phyloP scores from a whole-genome alignment of 306 rosid species.

The Quillaja saponaria region DNA sequence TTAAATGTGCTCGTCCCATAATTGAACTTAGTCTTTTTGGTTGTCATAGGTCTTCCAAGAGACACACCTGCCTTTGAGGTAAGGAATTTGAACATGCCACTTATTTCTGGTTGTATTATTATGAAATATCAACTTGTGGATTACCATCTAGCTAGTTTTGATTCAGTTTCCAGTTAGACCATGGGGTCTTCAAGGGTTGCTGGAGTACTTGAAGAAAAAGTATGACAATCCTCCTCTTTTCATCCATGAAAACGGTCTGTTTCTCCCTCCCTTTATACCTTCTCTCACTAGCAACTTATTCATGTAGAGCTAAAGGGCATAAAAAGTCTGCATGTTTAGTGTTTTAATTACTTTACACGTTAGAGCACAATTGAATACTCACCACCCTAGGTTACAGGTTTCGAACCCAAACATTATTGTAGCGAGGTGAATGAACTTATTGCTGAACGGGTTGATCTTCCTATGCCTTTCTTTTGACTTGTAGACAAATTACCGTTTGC shows the following conservation, averaged over 20 bases:
- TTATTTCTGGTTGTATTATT: not conserved
- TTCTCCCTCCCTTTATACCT: slow-evolving; percentile 3
- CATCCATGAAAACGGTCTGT: slow-evolving; percentile 58
- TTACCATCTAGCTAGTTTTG: slow-evolving; percentile 6
- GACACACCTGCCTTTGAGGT: slow-evolving; percentile 28
- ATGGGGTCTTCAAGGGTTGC: slow-evolving; percentile 28
- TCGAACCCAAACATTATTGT: too few species aligned
- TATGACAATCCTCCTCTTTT: slow-evolving; percentile 48
- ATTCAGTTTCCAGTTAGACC: slow-evolving; percentile 39
- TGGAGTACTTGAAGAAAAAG: slow-evolving; percentile 39
- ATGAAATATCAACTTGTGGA: not conserved
- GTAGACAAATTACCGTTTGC: not conserved
- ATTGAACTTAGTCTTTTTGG: slow-evolving; percentile 7
- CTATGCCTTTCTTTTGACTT: too few species aligned
- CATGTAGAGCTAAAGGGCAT: not conserved
- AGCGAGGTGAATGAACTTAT: too few species aligned
- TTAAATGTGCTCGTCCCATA: not conserved
- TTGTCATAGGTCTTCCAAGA: slow-evolving; percentile 2
- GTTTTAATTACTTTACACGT: too few species aligned
- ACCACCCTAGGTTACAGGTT: too few species aligned
- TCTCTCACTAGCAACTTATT: not conserved
- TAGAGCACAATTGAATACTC: too few species aligned
- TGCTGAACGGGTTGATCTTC: too few species aligned
- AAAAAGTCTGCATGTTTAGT: too few species aligned
- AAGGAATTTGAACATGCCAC: slow-evolving; percentile 11